These are phyloP conservation scores for Thelephora terrestris DNA, from an alignment of 1,284 basidiomycete species.

Conservation along the genomic window DNA sequence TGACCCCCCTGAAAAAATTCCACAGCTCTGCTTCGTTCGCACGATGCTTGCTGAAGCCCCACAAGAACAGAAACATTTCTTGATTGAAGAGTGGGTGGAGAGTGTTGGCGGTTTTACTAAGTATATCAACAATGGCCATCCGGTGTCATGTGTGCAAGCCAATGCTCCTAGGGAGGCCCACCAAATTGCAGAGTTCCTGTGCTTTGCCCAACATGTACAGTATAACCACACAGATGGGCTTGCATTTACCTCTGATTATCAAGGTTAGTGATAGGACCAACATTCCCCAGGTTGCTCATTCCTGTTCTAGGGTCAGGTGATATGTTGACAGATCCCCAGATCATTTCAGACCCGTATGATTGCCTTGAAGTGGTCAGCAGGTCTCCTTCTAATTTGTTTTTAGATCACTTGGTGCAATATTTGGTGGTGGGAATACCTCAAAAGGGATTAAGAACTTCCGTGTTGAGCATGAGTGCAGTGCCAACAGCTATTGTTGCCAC, in stretches of 20 bases:
- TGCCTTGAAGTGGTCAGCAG: too few species aligned
- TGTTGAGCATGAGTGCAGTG: too few species aligned
- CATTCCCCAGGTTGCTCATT: neutral
- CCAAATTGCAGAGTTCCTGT: conserved; percentile 17
- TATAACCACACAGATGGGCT: conserved; percentile 17
- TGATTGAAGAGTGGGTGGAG: neutral
- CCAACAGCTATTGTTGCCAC: too few species aligned
- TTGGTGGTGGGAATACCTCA: too few species aligned
- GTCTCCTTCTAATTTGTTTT: too few species aligned
- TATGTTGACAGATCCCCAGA: conserved; percentile 17
- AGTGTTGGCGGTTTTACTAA: conserved; percentile 14
- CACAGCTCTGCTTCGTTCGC: neutral
- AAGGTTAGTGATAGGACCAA: conserved; percentile 15
- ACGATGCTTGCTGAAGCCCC: neutral
- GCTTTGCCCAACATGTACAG: conserved; percentile 23
- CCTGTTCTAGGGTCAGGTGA: conserved; percentile 9
- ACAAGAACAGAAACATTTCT: neutral
- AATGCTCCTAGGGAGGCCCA: neutral
- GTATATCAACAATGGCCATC: conserved; percentile 19
- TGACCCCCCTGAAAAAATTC: neutral
- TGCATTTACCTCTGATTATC: conserved; percentile 23
- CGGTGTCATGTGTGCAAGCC: conserved; percentile 6
- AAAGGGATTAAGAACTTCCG: too few species aligned
- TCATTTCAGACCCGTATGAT: conserved; percentile 14
- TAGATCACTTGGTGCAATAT: too few species aligned